Evolutionary conservation across 306 rosid species (phyloP).

Genomic region (Mucuna pruriens): DNA sequence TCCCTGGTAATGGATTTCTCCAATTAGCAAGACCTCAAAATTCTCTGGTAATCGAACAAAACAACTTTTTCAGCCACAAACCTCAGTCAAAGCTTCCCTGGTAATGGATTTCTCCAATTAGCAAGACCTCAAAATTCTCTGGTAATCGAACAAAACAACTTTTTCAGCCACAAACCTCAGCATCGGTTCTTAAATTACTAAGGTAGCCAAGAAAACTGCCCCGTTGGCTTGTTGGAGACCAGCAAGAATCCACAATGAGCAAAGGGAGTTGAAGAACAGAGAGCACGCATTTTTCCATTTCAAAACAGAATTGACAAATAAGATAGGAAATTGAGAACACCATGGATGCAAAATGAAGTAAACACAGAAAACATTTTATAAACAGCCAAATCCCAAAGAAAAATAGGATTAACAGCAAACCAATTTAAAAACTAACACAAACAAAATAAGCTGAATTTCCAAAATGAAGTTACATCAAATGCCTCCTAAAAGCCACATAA

Average conservation of each 20-base stretch:
- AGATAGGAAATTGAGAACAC: not conserved
- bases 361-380: not conserved
- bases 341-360: not conserved
- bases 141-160: not conserved
- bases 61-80: not conserved
- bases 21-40: not conserved
- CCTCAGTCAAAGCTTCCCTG: not conserved
- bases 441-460: not conserved
- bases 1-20: not conserved
- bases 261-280: not conserved
- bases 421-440: not conserved
- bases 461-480: constrained; percentile 2
- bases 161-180: not conserved
- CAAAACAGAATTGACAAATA: not conserved
- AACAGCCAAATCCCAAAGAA: not conserved
- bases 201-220: not conserved
- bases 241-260: not conserved
- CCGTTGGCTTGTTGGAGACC: not conserved
- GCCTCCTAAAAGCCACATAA: not conserved
- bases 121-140: not conserved
- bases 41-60: not conserved
- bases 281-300: not conserved
- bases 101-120: not conserved
- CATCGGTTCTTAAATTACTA: not conserved
- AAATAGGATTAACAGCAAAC: not conserved